These are phyloP conservation scores for Tolypocladium cylindrosporum DNA, from an alignment of 2,329 filamentous ascomycete species.

Conservation along the genomic window DNA sequence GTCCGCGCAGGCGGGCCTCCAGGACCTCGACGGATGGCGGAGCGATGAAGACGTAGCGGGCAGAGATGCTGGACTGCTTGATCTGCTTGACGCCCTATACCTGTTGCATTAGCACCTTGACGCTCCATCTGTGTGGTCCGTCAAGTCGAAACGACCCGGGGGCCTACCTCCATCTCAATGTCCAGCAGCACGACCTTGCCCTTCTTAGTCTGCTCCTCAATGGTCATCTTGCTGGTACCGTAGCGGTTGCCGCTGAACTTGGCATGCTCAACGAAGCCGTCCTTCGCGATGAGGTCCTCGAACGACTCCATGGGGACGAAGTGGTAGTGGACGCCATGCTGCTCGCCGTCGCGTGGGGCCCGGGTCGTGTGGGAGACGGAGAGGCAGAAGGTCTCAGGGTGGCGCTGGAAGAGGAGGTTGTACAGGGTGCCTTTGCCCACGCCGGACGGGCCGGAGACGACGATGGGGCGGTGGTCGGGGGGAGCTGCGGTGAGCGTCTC, in stretches of 20 bases:
- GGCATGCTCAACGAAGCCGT: constrained; percentile 78
- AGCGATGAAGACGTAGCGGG: constrained; percentile 75
- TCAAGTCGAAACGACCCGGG: background rate
- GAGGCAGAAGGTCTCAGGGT: constrained; percentile 41
- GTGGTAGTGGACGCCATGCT: constrained; percentile 72
- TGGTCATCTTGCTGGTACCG: constrained; percentile 72
- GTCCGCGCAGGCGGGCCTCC: constrained; percentile 62
- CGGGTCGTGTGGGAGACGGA: constrained; percentile 73
- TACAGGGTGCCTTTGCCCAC: constrained; percentile 75
- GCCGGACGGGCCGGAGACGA: constrained; percentile 70
- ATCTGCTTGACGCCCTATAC: constrained; percentile 76
- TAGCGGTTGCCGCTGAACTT: constrained; percentile 80
- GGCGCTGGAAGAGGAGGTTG: constrained; percentile 53
- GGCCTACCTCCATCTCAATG: constrained; percentile 84
- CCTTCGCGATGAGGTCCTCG: constrained; percentile 52
- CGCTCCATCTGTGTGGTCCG: background rate
- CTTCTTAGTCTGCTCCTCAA: constrained; percentile 62
- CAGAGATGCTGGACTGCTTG: constrained; percentile 61
- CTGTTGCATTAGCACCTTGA: constrained; percentile 1
- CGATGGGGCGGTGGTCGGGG: constrained; percentile 50
- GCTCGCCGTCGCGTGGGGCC: constrained; percentile 62
- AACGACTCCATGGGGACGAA: constrained; percentile 62
- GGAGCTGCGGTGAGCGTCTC: constrained; percentile 13
- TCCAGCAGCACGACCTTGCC: constrained; percentile 75
- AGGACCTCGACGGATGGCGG: constrained; percentile 68